Percentiles rank a stretch among this genome's conserved stretches.
phyloP scores from a whole-genome alignment of 202 grass and related monocot species.

The Setaria italica region DNA sequence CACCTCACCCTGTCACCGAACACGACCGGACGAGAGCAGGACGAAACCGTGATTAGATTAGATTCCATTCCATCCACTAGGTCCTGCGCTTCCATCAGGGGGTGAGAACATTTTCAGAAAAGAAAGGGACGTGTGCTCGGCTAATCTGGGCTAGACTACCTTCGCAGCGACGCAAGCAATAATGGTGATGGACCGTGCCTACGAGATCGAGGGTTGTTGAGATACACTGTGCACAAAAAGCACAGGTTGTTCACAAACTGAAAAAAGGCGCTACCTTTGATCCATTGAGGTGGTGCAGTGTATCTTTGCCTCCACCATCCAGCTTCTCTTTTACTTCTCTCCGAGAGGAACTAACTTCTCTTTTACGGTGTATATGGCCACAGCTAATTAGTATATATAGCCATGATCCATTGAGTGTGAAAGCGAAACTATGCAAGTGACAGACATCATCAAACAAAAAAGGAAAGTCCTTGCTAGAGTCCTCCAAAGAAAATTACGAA shows the following conservation, averaged over 20 bases:
- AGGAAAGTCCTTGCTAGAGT: neutral
- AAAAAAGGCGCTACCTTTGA: no score
- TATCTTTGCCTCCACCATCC: neutral
- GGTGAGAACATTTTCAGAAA: neutral
- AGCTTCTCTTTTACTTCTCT: neutral
- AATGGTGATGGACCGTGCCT: neutral
- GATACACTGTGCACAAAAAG: neutral
- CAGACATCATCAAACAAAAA: constrained; percentile 3
- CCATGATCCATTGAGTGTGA: no score
- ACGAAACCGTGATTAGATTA: neutral
- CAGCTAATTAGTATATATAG: neutral
- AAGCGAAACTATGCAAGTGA: neutral
- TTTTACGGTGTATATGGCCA: neutral
- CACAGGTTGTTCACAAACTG: no score
- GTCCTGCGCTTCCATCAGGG: neutral
- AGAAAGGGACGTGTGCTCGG: constrained; percentile 8
- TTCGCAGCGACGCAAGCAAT: neutral
- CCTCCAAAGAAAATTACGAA: no score
- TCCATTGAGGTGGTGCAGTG: no score
- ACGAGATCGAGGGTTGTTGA: neutral
- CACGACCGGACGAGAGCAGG: neutral
- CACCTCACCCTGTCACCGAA: no score
- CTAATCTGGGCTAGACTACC: neutral
- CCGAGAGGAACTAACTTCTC: neutral
- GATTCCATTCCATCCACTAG: neutral